Evolutionary conservation across 768 basidiomycete species (phyloP).

Genomic region (Boletales sp.): DNA sequence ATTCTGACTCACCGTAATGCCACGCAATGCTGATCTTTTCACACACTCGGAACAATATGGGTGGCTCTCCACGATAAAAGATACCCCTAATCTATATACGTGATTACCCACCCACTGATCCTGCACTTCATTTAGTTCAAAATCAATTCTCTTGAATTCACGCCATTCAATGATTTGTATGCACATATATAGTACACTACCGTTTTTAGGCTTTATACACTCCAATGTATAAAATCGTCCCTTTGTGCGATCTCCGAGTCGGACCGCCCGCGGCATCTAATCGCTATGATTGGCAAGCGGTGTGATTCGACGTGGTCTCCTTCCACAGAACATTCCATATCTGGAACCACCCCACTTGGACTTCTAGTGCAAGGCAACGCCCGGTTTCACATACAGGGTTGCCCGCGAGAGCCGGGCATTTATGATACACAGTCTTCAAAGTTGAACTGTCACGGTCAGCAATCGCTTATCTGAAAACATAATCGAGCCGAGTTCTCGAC

Average conservation of each 20-base stretch:
- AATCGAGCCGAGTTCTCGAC: constrained; percentile 4
- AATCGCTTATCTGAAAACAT: constrained; percentile 13
- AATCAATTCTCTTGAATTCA: constrained; percentile 13
- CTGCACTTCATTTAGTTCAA: constrained; percentile 10
- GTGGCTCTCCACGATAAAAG: constrained; percentile 18
- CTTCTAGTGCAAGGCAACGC: constrained; percentile 18
- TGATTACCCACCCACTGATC: constrained; percentile 26
- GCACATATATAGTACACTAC: constrained; percentile 20
- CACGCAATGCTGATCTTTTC: constrained; percentile 14
- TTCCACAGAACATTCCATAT: constrained; percentile 28
- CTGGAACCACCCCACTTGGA: constrained; percentile 10
- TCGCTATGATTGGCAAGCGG: constrained; percentile 11
- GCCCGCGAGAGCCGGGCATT: constrained; percentile 1
- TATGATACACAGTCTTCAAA: no score
- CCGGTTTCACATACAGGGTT: constrained; percentile 7
- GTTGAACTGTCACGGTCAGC: no score
- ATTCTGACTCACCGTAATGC: constrained; percentile 18
- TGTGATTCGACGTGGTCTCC: constrained; percentile 14
- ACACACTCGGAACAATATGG: constrained; percentile 15
- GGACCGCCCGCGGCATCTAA: constrained; percentile 10
- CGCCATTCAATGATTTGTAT: constrained; percentile 29
- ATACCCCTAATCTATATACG: constrained; percentile 30
- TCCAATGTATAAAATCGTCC: constrained; percentile 11
- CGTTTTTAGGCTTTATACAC: constrained; percentile 2
- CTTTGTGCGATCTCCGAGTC: constrained; percentile 8